Evolutionary conservation across 768 basidiomycete species (phyloP).

Genomic region (Termitomyces sp.): DNA sequence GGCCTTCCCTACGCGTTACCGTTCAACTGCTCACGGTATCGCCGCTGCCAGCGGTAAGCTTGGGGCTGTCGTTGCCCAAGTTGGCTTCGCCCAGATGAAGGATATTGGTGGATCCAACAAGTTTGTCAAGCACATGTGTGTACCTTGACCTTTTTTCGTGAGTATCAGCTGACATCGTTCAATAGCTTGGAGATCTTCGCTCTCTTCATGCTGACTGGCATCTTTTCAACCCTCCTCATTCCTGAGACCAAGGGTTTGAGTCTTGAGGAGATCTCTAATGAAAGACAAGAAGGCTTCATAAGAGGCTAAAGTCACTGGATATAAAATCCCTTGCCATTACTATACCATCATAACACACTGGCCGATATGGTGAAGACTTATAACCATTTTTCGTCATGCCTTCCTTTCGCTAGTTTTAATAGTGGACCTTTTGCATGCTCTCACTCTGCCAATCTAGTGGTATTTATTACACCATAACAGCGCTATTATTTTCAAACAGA

Average conservation of each 20-base stretch:
- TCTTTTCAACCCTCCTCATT: slow-evolving; percentile 75
- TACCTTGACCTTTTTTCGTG: slow-evolving; percentile 7
- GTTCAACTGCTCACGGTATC: slow-evolving; percentile 83
- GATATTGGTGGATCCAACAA: slow-evolving; percentile 63
- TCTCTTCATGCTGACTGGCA: slow-evolving; percentile 82
- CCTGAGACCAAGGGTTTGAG: slow-evolving; percentile 71
- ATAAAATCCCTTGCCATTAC: neutral
- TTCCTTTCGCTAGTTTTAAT: neutral
- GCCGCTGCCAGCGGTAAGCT: slow-evolving; percentile 81
- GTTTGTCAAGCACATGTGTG: slow-evolving; percentile 70
- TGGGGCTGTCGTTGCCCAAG: slow-evolving; percentile 78
- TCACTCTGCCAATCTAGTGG: neutral
- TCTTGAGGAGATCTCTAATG: slow-evolving; percentile 73
- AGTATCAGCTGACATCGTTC: slow-evolving; percentile 2
- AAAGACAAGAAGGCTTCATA: slow-evolving; percentile 63
- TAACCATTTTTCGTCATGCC: neutral
- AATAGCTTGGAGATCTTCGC: slow-evolving; percentile 74
- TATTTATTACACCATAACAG: neutral
- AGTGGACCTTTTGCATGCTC: neutral
- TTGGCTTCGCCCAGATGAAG: slow-evolving; percentile 66
- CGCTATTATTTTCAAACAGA: neutral
- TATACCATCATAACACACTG: neutral
- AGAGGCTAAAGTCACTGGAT: slow-evolving; percentile 18
- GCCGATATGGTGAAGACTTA: neutral
- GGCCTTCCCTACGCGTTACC: slow-evolving; percentile 84